phyloP scores from a whole-genome alignment of 495 filamentous ascomycete species.

The Echria macrotheca region DNA sequence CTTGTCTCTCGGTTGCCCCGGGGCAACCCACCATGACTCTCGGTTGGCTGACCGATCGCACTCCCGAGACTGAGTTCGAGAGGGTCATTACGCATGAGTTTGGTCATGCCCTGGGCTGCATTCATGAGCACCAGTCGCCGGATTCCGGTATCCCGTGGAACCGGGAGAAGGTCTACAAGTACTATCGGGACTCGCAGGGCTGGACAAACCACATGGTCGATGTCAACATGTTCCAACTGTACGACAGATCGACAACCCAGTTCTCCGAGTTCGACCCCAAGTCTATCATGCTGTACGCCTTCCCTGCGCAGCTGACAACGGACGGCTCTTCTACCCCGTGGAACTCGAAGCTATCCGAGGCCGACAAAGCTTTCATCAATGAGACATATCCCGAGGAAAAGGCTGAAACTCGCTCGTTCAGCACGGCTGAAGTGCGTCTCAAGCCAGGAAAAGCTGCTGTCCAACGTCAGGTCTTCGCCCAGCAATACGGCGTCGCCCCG shows the following conservation, averaged over 20 bases:
- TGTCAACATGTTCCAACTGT: conserved; percentile 6
- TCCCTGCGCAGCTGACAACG: conserved; percentile 5
- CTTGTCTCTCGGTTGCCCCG: not conserved
- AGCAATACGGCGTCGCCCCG: not conserved
- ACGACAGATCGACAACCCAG: conserved; percentile 1
- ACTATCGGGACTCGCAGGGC: not conserved
- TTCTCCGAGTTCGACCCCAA: conserved; percentile 2
- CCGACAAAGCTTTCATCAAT: conserved; percentile 9
- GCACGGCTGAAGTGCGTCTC: not conserved
- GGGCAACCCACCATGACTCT: conserved; percentile 6
- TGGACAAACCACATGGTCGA: not conserved
- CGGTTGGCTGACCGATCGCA: conserved; percentile 3
- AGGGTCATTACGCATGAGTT: conserved; percentile 9
- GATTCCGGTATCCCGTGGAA: conserved; percentile 4
- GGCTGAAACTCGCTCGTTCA: conserved; percentile 1
- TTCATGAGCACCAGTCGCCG: conserved; percentile 10
- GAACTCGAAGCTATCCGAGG: conserved; percentile 3
- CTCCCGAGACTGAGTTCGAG: not conserved
- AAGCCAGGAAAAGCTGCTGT: not conserved
- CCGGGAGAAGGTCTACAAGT: conserved; percentile 3
- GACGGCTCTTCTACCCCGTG: not conserved
- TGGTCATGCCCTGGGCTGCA: conserved; percentile 11
- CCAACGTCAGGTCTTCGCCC: conserved; percentile 4
- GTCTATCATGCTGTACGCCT: conserved; percentile 7
- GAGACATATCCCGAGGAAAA: not conserved